phyloP scores from a whole-genome alignment of 176 grass and related monocot genomes.

The Stipa capillata region DNA sequence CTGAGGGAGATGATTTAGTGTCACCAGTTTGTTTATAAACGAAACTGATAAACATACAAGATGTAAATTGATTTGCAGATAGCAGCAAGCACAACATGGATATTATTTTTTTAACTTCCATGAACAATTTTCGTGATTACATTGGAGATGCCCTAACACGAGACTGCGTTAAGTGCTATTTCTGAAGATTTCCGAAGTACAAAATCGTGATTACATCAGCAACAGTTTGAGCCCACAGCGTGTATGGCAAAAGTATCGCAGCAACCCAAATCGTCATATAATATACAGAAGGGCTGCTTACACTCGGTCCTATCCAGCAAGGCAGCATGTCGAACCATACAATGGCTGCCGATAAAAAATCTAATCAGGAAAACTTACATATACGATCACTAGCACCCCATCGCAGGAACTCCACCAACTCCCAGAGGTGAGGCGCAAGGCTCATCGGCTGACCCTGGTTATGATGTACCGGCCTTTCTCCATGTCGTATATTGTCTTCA shows the following conservation, averaged over 20 bases:
- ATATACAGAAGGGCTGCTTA: conserved; percentile 25
- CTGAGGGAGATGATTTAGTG: too few species aligned
- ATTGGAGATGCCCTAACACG: not conserved
- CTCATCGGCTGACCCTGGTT: conserved; percentile 50
- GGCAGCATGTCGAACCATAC: not conserved
- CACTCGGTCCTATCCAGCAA: not conserved
- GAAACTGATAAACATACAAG: too few species aligned
- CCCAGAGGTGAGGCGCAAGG: not conserved
- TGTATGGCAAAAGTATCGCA: not conserved
- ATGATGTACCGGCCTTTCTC: conserved; percentile 74
- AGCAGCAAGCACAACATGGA: too few species aligned
- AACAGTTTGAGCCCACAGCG: not conserved
- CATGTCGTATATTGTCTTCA: conserved; percentile 64
- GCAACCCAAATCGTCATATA: conserved; percentile 21
- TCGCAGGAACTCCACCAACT: conserved; percentile 10
- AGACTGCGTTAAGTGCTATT: not conserved
- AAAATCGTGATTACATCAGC: conserved; percentile 17
- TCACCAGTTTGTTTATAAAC: too few species aligned
- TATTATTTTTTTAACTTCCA: too few species aligned
- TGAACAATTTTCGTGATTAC: too few species aligned
- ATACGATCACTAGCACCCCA: conserved; percentile 1
- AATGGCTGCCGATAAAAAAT: not conserved
- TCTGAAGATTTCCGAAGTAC: not conserved
- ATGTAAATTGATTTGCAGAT: too few species aligned
- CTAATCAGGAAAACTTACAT: conserved; percentile 28